phyloP scores from a whole-genome alignment of 805 yeast species.

The Yarrowia alimentaria region DNA sequence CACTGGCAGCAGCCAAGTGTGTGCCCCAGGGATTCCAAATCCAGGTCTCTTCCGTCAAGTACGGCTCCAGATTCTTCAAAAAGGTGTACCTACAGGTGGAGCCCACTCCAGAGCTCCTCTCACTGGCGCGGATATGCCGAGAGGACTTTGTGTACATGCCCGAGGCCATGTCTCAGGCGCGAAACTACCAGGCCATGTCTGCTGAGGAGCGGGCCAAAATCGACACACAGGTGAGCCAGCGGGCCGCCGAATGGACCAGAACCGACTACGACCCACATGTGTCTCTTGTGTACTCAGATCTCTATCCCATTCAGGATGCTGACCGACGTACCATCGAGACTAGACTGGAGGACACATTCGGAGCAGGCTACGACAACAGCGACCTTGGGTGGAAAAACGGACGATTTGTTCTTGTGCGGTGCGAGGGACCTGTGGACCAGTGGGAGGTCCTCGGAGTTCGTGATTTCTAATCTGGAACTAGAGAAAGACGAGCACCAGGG shows the following conservation, averaged over 20 bases:
- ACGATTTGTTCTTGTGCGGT: slow-evolving; percentile 61
- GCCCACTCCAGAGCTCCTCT: slow-evolving; percentile 45
- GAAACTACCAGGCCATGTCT: slow-evolving; percentile 36
- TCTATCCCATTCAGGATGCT: slow-evolving; percentile 66
- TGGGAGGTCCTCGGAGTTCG: slow-evolving; percentile 62
- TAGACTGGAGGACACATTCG: slow-evolving; percentile 63
- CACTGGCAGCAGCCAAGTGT: slow-evolving; percentile 56
- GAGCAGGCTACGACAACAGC: slow-evolving; percentile 43
- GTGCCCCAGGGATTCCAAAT: slow-evolving; percentile 42
- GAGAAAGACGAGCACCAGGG: no score
- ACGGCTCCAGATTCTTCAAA: slow-evolving; percentile 52
- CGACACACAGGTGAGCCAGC: slow-evolving; percentile 42
- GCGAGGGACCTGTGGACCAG: slow-evolving; percentile 67
- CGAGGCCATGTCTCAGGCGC: slow-evolving; percentile 29
- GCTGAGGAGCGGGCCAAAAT: slow-evolving; percentile 33
- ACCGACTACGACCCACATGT: slow-evolving; percentile 68
- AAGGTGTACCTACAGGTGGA: slow-evolving; percentile 52
- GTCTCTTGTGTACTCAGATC: slow-evolving; percentile 64
- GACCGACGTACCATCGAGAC: slow-evolving; percentile 60
- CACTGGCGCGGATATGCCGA: slow-evolving; percentile 48
- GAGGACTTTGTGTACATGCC: slow-evolving; percentile 40
- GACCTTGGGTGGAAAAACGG: slow-evolving; percentile 66
- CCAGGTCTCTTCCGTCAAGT: slow-evolving; percentile 45
- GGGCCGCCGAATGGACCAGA: slow-evolving; percentile 57
- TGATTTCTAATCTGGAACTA: slow-evolving; percentile 36